phyloP scores from a whole-genome alignment of 257 asterid genomes.

The Ballota nigra region DNA sequence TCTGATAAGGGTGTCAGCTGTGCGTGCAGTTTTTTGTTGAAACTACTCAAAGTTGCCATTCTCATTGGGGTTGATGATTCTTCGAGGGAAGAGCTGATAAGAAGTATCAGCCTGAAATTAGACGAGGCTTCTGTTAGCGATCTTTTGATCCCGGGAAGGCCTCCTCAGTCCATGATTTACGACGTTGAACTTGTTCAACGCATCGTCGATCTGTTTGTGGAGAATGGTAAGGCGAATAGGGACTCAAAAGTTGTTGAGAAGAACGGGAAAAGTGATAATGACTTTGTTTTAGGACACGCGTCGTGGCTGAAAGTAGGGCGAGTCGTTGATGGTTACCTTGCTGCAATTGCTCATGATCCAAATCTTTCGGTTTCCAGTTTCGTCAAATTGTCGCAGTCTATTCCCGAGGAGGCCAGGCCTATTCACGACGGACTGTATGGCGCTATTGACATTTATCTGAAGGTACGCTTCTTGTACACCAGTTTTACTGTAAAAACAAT shows the following conservation, averaged over 20 bases:
- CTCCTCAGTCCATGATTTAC: constrained; percentile 58
- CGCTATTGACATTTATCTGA: constrained; percentile 72
- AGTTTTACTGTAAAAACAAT: too few relatives aligned
- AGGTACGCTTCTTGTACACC: constrained; percentile 34
- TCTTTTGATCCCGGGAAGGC: constrained; percentile 71
- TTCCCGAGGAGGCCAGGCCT: constrained; percentile 78
- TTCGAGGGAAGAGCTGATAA: constrained; percentile 56
- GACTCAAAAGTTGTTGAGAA: constrained; percentile 33
- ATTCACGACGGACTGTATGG: constrained; percentile 72
- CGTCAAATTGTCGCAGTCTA: constrained; percentile 51
- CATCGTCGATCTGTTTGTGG: constrained; percentile 52
- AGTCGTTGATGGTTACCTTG: constrained; percentile 63
- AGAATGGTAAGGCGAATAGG: constrained; percentile 36
- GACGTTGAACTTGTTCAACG: constrained; percentile 70
- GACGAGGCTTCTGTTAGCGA: constrained; percentile 78
- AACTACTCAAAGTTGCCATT: constrained; percentile 71
- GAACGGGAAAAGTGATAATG: constrained; percentile 28
- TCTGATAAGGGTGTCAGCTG: constrained; percentile 60
- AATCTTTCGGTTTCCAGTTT: constrained; percentile 49
- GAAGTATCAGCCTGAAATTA: constrained; percentile 49
- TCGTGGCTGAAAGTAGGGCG: constrained; percentile 72
- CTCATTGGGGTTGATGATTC: constrained; percentile 65
- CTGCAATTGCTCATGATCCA: constrained; percentile 62
- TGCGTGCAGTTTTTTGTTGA: constrained; percentile 72
- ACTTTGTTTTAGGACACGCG: constrained; percentile 60